Conservation (phyloP, 331 rosid species). For the Acacia concinna region DNA sequence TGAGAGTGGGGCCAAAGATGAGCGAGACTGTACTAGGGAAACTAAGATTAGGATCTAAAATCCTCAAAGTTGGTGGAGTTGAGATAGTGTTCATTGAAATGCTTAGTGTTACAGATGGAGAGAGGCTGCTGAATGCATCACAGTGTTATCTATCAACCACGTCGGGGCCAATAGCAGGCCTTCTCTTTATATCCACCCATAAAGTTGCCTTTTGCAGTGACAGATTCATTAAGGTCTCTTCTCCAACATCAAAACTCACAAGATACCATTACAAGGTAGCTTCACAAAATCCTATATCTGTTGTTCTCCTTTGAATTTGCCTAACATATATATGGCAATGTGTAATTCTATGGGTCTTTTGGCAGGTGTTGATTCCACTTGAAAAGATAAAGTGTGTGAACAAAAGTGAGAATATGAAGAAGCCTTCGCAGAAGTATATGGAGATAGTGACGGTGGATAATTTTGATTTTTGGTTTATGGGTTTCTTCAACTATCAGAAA, state of each 20-base stretch:
- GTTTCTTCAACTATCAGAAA: neutral
- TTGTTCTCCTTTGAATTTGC: neutral
- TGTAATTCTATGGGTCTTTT: neutral
- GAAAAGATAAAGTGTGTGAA: neutral
- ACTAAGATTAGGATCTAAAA: conserved; percentile 52
- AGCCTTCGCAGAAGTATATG: neutral
- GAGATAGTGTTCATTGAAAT: conserved; percentile 40
- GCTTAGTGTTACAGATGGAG: conserved; percentile 44
- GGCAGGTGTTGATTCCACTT: conserved; percentile 1
- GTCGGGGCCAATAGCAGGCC: conserved; percentile 23
- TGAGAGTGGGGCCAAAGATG: conserved; percentile 50
- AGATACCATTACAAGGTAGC: conserved; percentile 10
- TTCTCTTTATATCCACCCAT: conserved; percentile 4
- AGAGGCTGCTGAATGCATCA: conserved; percentile 30
- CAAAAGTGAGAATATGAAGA: neutral
- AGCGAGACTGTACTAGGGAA: conserved; percentile 53
- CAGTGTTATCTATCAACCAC: conserved; percentile 32
- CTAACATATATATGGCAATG: neutral
- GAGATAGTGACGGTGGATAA: neutral
- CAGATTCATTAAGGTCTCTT: neutral
- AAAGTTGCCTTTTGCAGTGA: conserved; percentile 16
- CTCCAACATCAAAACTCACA: neutral
- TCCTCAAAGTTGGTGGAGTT: conserved; percentile 49
- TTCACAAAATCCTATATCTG: neutral
- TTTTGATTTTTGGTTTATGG: conserved; percentile 9